phyloP scores from a whole-genome alignment of 2,329 filamentous ascomycete genomes.

The Thelonectria discophora region DNA sequence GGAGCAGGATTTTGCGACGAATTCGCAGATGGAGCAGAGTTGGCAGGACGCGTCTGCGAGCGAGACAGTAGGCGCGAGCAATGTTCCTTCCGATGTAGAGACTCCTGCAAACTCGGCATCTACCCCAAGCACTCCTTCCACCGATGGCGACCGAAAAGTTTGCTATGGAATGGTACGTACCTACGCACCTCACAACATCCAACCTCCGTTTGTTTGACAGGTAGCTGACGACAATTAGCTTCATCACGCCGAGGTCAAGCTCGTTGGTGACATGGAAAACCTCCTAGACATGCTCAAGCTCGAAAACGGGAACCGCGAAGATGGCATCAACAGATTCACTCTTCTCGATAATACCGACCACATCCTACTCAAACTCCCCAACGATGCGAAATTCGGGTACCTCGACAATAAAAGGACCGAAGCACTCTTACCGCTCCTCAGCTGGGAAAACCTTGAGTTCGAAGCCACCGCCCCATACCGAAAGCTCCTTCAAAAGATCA shows the following conservation, averaged over 20 bases:
- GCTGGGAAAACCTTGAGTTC: slow-evolving; percentile 10
- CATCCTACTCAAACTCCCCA: slow-evolving; percentile 1
- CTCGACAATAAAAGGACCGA: slow-evolving; percentile 2
- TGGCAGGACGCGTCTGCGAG: background rate
- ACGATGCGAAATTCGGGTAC: slow-evolving; percentile 10
- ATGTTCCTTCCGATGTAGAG: background rate
- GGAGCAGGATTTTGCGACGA: background rate
- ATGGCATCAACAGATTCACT: background rate
- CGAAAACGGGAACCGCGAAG: background rate
- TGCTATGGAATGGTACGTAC: slow-evolving; percentile 22
- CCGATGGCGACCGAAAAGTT: background rate
- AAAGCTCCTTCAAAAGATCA: slow-evolving; percentile 38
- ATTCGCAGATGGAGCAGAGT: background rate
- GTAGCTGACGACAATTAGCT: background rate
- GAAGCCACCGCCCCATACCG: slow-evolving; percentile 17
- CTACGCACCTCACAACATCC: too few species aligned
- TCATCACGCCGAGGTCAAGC: slow-evolving; percentile 15
- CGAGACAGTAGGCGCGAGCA: background rate
- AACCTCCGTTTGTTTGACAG: too few species aligned
- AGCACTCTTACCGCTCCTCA: background rate
- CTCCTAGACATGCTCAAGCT: background rate
- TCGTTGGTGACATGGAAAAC: slow-evolving; percentile 13
- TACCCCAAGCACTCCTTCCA: background rate
- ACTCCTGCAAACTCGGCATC: slow-evolving; percentile 16
- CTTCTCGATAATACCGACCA: background rate